Evolutionary conservation across 2,329 filamentous ascomycete species (phyloP).

Genomic region (Aspergillus piperis): DNA sequence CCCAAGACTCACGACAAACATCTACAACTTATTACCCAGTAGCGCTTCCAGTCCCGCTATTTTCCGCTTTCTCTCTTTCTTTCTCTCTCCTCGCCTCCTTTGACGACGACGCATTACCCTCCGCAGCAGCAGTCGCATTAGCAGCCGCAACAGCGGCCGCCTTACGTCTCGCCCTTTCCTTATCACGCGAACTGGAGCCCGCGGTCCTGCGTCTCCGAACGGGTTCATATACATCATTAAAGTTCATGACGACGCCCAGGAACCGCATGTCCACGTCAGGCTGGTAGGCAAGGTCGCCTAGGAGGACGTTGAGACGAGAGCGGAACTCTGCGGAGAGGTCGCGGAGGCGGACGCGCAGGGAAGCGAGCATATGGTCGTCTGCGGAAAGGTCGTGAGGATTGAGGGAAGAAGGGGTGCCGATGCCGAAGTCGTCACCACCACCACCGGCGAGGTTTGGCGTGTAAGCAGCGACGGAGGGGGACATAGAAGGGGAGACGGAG

Average conservation of each 20-base stretch:
- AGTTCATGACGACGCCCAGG: conserved; percentile 96
- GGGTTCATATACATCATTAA: conserved; percentile 93
- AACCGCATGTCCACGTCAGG: conserved; percentile 95
- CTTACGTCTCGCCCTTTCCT: conserved; percentile 30
- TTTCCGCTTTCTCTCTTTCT: conserved; percentile 14
- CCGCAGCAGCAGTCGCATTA: conserved; percentile 18
- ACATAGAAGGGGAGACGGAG: conserved; percentile 29
- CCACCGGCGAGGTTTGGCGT: conserved; percentile 26
- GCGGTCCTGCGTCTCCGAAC: conserved; percentile 58
- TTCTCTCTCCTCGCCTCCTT: conserved; percentile 29
- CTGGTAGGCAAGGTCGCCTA: conserved; percentile 90
- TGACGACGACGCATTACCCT: conserved; percentile 12
- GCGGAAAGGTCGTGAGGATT: conserved; percentile 36
- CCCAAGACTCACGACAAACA: too few species aligned
- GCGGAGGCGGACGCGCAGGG: conserved; percentile 71
- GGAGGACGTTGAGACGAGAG: conserved; percentile 72
- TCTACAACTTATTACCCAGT: not conserved
- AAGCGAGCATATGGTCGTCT: conserved; percentile 68
- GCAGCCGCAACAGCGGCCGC: conserved; percentile 22
- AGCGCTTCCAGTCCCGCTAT: conserved; percentile 7
- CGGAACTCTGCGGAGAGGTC: conserved; percentile 76
- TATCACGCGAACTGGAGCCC: conserved; percentile 34
- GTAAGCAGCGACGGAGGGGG: conserved; percentile 27
- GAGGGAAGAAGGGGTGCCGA: conserved; percentile 44
- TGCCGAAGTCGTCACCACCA: conserved; percentile 30